Evolutionary conservation across 2,329 filamentous ascomycete genomes (phyloP).

Genomic region (Nothomitra cinnamomea): DNA sequence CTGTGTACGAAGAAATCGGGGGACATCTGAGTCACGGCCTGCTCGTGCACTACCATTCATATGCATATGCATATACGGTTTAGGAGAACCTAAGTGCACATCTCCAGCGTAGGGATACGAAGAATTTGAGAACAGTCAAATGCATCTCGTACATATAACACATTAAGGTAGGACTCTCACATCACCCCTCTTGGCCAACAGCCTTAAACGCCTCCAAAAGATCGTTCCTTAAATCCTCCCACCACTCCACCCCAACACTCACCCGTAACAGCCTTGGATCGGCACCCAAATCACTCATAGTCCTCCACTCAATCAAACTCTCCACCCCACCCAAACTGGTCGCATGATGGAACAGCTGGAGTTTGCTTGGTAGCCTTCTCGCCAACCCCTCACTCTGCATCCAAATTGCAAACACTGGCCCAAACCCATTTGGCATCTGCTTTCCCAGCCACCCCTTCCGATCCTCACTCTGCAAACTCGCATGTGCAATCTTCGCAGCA

Average conservation of each 20-base stretch:
- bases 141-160: too few relatives aligned
- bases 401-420: constrained; percentile 68
- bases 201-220: constrained; percentile 45
- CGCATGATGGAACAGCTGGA: constrained; percentile 80
- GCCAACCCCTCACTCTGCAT: constrained; percentile 46
- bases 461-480: constrained; percentile 56
- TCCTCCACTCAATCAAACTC: constrained; percentile 89
- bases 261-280: constrained; percentile 60
- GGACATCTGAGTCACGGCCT: too few relatives aligned
- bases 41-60: too few relatives aligned
- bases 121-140: too few relatives aligned
- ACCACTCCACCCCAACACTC: constrained; percentile 73
- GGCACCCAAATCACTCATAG: constrained; percentile 64
- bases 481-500: constrained; percentile 52
- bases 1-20: too few relatives aligned
- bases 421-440: constrained; percentile 87
- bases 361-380: constrained; percentile 53
- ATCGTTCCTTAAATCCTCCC: constrained; percentile 70
- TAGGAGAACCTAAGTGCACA: too few relatives aligned
- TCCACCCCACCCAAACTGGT: constrained; percentile 89
- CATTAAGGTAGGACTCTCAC: neutral
- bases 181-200: neutral
- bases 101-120: too few relatives aligned
- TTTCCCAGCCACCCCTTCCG: constrained; percentile 45
- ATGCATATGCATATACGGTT: too few relatives aligned